Base-by-base conservation (phyloP, 345 rosid species). In the Geranium rotundifolium region DNA sequence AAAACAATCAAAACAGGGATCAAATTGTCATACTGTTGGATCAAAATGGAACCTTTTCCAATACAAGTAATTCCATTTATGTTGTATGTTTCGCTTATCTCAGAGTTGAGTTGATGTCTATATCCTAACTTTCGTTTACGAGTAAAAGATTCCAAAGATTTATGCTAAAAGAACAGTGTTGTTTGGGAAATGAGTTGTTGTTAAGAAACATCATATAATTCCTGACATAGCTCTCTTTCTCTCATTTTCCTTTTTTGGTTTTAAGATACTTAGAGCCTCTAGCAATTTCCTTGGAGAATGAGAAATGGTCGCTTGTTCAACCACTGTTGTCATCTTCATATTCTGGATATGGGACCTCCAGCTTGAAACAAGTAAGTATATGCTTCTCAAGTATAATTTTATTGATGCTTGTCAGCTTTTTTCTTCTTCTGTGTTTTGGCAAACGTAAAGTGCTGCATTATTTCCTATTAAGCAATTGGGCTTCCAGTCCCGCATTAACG, bases 291-390 rank as follows among this genome's bases (percentile, higher is more conserved):
- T 76, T 89, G 87, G 97, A 87, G 72, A 82, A 74, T 63, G 98
- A 89, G 79, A 84, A 87, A 74, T 89, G 98, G 95, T 89, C 98
- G 17, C 90, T 92, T 73, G 97, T 92, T 72, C 97, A 92, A 60
- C 64, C 90, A 27, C 81, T 87, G 27, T 75, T 92, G 88, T 84
- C 97, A 14, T 89, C 97, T 61, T 92, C 98, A 2, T 92, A 89
- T 68, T 67, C 70, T 75, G 96, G 98, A 76, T 92, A 80, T 18
- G 97, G 98, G 68, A 87, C 85, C 69, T 85, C 97, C 81, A 80
- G 85, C 84, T 83, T 92, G 74, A 77, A 85, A 78, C 95, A 92
- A 80, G 98, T 92, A 87, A 74, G 61, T n/a, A n/a, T 23, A 27
- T 58, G 31, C 16, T 17, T 54, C 30, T 23, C n/a, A n/a, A n/a